Evolutionary conservation across 2,329 filamentous ascomycete genomes (phyloP), one percentile per base, ranked within the genome.

Genomic region (Xylaria sp.): DNA sequence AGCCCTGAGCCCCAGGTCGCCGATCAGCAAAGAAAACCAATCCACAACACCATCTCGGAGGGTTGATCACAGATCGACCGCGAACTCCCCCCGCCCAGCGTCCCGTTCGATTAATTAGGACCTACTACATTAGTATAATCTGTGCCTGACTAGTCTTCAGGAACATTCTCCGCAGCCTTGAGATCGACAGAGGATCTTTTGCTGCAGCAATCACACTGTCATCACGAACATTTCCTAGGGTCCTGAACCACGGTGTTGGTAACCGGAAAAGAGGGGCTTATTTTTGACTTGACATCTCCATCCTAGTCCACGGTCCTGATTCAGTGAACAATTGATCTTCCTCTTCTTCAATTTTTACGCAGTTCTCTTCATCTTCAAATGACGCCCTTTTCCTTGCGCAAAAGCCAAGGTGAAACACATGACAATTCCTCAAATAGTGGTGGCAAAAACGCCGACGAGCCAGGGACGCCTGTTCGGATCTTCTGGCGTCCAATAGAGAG

Each of bases 1-100:
- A 37, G 34, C 34, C 10, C 23, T 18, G 48, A 23, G n/a, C 37
- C 25, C 23, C 55, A 57, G 55, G 55, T 46, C 56, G 56, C 56
- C 39, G 56, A 58, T 58, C 56, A 58, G 56, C 23, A 58, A 31
- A 46, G 50, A 31, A 34, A 54, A 55, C 20, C 28, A 63, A 63
- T 55, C 37, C 37, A 55, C 37, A 15, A 18, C 50, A 50, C 44
- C 2, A 63, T 54, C 48, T 28, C 34, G 18, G 48, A 20, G 23
- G 54, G 54, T 34, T 52, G 50, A 15, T 37, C 41, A 44, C 23
- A 37, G 25, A 44, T 44, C 55, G 55, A 46, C 12, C 25, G 55
- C 23, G 10, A 58, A 58, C 39, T 18, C 55, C 23, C 23, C 39
- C 23, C 13, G 12, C 37, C 37, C n/a, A 25, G n/a, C 31, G 28